These are phyloP conservation scores for Lasiodiplodia theobromae DNA, from an alignment of 2,329 filamentous ascomycete genomes.

Conservation along the genomic window DNA sequence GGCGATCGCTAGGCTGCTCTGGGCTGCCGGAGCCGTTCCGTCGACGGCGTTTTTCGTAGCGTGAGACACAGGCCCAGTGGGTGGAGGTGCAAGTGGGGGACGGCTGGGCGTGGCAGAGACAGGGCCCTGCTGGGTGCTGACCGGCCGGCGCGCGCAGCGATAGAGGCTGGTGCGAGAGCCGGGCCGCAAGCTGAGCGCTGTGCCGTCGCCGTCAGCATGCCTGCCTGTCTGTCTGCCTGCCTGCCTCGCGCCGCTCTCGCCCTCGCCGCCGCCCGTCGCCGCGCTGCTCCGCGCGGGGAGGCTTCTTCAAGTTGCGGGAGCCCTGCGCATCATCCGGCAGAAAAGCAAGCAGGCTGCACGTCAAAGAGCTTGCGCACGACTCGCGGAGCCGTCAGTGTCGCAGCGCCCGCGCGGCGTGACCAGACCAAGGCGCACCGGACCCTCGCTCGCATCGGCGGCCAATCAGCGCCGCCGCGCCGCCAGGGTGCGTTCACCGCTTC, in stretches of 20 bases:
- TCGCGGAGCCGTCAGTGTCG: constrained; percentile 25
- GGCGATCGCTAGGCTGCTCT: constrained; percentile 22
- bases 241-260: not conserved
- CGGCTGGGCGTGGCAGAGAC: constrained; percentile 25
- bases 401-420: constrained; percentile 23
- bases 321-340: constrained; percentile 26
- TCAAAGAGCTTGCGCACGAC: constrained; percentile 27
- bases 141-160: constrained; percentile 23
- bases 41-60: constrained; percentile 25
- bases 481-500: constrained; percentile 28
- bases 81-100: constrained; percentile 24
- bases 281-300: constrained; percentile 7
- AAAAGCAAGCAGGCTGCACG: constrained; percentile 26
- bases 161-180: constrained; percentile 18
- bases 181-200: not conserved
- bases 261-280: not conserved
- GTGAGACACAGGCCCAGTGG: constrained; percentile 25
- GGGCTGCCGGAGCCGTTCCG: constrained; percentile 18
- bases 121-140: constrained; percentile 24
- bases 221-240: not conserved
- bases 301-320: constrained; percentile 21
- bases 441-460: constrained; percentile 25
- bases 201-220: constrained; percentile 8
- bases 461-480: constrained; percentile 24
- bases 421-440: constrained; percentile 25